Evolutionary conservation across 306 rosid genomes (phyloP).

Genomic region (Adenanthera pavonina): DNA sequence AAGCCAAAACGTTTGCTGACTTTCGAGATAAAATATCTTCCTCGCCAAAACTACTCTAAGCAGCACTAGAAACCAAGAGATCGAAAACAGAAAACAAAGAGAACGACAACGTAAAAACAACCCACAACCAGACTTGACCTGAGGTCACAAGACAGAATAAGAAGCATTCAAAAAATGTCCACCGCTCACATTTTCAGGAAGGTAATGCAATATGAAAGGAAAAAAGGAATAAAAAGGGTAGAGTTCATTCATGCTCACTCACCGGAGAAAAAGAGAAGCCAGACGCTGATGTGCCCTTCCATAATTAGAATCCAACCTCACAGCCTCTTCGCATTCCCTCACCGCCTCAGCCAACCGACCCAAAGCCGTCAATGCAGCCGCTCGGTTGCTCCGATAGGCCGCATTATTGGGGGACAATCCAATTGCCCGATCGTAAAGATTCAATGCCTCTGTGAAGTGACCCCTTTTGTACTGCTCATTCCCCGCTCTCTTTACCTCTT

Average conservation of each 20-base stretch:
- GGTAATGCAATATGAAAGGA: background rate
- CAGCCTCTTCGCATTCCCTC: slow-evolving; percentile 85
- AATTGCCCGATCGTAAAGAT: slow-evolving; percentile 81
- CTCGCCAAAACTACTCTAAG: background rate
- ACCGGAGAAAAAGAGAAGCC: slow-evolving; percentile 83
- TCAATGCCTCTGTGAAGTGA: slow-evolving; percentile 77
- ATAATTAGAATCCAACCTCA: slow-evolving; percentile 84
- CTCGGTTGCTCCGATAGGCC: slow-evolving; percentile 84
- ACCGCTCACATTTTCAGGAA: slow-evolving; percentile 4
- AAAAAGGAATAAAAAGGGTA: background rate
- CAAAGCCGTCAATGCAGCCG: slow-evolving; percentile 82
- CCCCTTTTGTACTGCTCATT: slow-evolving; percentile 83
- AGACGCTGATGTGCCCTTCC: slow-evolving; percentile 88
- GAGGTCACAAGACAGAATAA: slow-evolving; percentile 19
- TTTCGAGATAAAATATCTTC: background rate
- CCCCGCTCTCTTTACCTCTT: slow-evolving; percentile 79
- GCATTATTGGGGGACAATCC: slow-evolving; percentile 71
- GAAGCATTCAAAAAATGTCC: slow-evolving; percentile 15
- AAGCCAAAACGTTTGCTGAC: background rate
- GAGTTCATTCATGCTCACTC: slow-evolving; percentile 33
- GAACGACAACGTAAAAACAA: background rate
- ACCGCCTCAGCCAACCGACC: slow-evolving; percentile 79
- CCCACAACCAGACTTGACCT: slow-evolving; percentile 40
- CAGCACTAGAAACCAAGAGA: background rate
- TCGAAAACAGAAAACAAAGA: background rate